A percentile compares a stretch with the other conserved stretches of the same genome.
phyloP scores from a whole-genome alignment of 192 early-diverging fungal species.

The Umbelopsis sp. region DNA sequence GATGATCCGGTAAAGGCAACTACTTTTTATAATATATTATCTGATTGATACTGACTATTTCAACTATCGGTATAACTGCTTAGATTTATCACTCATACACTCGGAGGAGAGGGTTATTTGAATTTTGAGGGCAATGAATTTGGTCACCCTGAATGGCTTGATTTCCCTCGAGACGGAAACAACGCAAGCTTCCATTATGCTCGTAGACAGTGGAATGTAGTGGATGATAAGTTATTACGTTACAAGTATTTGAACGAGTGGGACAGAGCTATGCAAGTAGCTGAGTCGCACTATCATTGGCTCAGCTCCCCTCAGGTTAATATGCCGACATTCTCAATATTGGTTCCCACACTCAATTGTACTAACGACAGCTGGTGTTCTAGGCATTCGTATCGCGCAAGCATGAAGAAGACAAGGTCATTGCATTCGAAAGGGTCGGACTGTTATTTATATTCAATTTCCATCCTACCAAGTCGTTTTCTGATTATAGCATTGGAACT shows the following conservation, averaged over 20 bases:
- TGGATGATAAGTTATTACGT: conserved; percentile 82
- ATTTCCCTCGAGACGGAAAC: conserved; percentile 96
- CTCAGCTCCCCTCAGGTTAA: conserved; percentile 64
- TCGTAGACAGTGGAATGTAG: conserved; percentile 92
- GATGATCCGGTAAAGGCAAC: conserved; percentile 77
- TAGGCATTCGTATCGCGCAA: conserved; percentile 85
- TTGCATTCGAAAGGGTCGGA: conserved; percentile 90
- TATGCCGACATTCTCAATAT: not conserved
- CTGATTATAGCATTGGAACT: conserved; percentile 87
- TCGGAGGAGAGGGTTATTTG: conserved; percentile 96
- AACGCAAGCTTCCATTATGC: conserved; percentile 89
- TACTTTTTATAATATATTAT: not conserved
- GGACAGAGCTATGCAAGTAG: conserved; percentile 81
- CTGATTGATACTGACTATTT: not conserved
- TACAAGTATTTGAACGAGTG: conserved; percentile 94
- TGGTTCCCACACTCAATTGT: not conserved
- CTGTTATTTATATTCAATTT: conserved; percentile 96
- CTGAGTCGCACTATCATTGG: conserved; percentile 76
- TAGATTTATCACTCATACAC: conserved; percentile 80
- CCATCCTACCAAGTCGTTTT: conserved; percentile 80
- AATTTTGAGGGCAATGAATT: conserved; percentile 99
- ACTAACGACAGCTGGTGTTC: not conserved
- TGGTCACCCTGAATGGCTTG: conserved; percentile 99
- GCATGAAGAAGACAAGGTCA: conserved; percentile 90
- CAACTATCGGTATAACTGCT: too few relatives aligned